These are phyloP conservation scores for Boletellus sp. DNA, from an alignment of 768 basidiomycete species.

Conservation along the genomic window DNA sequence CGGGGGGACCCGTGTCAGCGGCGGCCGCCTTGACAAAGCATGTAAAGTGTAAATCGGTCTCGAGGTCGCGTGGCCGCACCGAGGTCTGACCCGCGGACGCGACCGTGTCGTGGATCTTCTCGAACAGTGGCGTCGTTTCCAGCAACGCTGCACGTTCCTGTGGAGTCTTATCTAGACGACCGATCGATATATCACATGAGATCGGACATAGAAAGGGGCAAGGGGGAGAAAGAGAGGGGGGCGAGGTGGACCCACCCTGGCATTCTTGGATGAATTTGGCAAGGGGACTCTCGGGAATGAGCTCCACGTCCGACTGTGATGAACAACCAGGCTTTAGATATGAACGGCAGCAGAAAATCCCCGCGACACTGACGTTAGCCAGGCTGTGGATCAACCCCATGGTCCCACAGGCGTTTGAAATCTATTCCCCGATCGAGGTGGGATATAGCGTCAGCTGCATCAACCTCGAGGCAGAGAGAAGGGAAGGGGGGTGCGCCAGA, in stretches of 20 bases:
- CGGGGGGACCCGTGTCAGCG: conserved; percentile 12
- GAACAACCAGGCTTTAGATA: background rate
- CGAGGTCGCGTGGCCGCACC: conserved; percentile 51
- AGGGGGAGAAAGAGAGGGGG: background rate
- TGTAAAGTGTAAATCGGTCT: conserved; percentile 83
- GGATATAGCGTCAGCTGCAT: background rate
- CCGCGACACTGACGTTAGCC: conserved; percentile 57
- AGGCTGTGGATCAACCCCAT: conserved; percentile 83
- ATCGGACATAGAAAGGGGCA: background rate
- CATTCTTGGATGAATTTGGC: conserved; percentile 64
- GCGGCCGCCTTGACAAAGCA: conserved; percentile 74
- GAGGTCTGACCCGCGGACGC: conserved; percentile 68
- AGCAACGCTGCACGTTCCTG: conserved; percentile 72
- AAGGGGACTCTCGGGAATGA: conserved; percentile 56
- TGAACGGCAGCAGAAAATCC: conserved; percentile 2
- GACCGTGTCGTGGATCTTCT: conserved; percentile 68
- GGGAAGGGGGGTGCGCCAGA: background rate
- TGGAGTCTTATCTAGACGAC: conserved; percentile 57
- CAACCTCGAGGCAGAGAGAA: background rate
- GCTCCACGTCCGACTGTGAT: conserved; percentile 51
- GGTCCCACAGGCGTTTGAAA: conserved; percentile 82
- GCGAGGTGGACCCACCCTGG: conserved; percentile 40
- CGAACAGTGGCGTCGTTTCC: conserved; percentile 73
- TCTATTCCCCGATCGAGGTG: conserved; percentile 31
- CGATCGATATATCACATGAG: background rate